Base-by-base conservation (phyloP, 1,284 basidiomycete species). In the Trichosporon faecale region DNA sequence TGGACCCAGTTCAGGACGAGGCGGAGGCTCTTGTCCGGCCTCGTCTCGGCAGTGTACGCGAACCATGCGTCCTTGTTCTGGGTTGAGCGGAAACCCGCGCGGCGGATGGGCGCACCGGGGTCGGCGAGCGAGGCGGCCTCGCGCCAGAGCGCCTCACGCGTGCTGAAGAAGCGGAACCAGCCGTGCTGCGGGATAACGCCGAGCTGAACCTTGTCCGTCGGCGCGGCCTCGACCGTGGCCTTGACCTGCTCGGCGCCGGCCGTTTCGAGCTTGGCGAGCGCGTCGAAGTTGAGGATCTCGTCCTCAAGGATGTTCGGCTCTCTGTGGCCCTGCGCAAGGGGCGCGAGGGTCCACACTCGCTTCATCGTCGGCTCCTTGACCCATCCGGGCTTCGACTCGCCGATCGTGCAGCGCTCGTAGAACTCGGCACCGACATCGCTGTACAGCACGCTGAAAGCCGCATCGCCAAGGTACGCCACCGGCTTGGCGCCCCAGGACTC, bases 341-440 rank as follows among this genome's bases (percentile, higher is more conserved):
- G 57, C 18, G 52, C 31, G 2, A 72, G 64, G 5, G 23, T 49
- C 65, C 66, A 70, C 8, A 65, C 35, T 2, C 64, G 44, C 27
- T 27, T 31, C 1, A 63, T 44, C 7, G 33, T 16, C 27, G 57
- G 57, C 27, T 31, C 27, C 27, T 29, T 31, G 57, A 70, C 65
- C 71, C 71, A 72, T 1, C 71, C 71, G 0, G 65, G 61, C 21
- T 25, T 18, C 0, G 46, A 8, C 14, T 52, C 52, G 31, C 71
- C 71, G 61, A 65, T 63, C 4, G 71, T 76, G 61, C 76, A 77
- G 18, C 69, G 71, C 4, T 70, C 71, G 69, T 82, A 82, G 67
- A 77, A 78, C 1, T 68, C 70, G 0, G 66, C 69, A 0, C 80
- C 80, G 33, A 80, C 72, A 27, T 77, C 80, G 11, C 74, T 76